Evolutionary conservation across 2,329 filamentous ascomycete species (phyloP).

Genomic region (Lasiodiplodia hormozganensis): DNA sequence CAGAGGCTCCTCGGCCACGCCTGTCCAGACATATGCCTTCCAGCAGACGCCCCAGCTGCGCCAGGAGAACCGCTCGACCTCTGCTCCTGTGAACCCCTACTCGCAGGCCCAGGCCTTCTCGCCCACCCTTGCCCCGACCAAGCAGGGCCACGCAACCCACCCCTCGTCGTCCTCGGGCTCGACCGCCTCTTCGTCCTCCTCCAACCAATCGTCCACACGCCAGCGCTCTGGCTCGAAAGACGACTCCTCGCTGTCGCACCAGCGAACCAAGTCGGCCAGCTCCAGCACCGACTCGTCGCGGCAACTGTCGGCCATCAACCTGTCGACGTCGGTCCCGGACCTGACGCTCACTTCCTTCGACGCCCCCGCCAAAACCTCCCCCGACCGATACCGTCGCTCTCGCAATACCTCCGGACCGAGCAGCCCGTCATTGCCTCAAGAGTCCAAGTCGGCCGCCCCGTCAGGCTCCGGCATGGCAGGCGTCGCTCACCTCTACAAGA

Average conservation of each 20-base stretch:
- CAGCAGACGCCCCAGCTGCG: slow-evolving; percentile 61
- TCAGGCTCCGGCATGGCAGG: slow-evolving; percentile 63
- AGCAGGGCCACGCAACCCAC: slow-evolving; percentile 46
- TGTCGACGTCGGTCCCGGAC: slow-evolving; percentile 61
- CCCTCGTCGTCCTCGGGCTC: slow-evolving; percentile 52
- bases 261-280: slow-evolving; percentile 34
- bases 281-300: slow-evolving; percentile 40
- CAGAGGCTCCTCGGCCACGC: slow-evolving; percentile 50
- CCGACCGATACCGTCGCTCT: slow-evolving; percentile 81
- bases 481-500: slow-evolving; percentile 60
- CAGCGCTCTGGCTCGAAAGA: slow-evolving; percentile 51
- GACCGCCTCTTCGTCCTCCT: slow-evolving; percentile 57
- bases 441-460: slow-evolving; percentile 51
- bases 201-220: slow-evolving; percentile 54
- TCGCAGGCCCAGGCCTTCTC: slow-evolving; percentile 40
- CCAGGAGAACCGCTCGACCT: slow-evolving; percentile 62
- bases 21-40: slow-evolving; percentile 59
- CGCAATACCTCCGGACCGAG: slow-evolving; percentile 17
- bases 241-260: slow-evolving; percentile 53
- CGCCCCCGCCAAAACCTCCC: slow-evolving; percentile 69
- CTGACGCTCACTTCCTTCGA: slow-evolving; percentile 63
- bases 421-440: slow-evolving; percentile 24
- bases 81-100: slow-evolving; percentile 58
- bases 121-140: slow-evolving; percentile 35
- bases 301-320: slow-evolving; percentile 56